phyloP scores from a whole-genome alignment of 257 asterid genomes.

The Osmanthus fragrans region DNA sequence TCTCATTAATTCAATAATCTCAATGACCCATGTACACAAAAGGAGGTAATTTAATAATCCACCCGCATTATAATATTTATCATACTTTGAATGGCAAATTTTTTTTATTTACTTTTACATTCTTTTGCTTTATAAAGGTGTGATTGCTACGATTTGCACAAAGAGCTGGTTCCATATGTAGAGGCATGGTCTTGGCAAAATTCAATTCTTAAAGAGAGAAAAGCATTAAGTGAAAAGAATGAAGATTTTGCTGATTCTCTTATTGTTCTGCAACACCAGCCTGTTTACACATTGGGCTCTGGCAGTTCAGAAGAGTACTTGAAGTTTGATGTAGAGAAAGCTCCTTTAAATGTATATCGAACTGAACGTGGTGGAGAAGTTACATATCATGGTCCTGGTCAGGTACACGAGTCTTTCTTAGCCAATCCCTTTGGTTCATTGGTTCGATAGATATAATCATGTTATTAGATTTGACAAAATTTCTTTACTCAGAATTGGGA shows the following conservation, averaged over 20 bases:
- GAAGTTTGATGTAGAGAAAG: slow-evolving; percentile 54
- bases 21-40: slow-evolving; percentile 19
- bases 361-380: slow-evolving; percentile 96
- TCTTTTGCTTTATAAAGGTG: slow-evolving; percentile 36
- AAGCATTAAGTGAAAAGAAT: slow-evolving; percentile 31
- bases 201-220: slow-evolving; percentile 58
- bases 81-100: background rate
- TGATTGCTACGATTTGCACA: slow-evolving; percentile 61
- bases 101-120: background rate
- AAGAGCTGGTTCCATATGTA: slow-evolving; percentile 65
- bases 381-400: slow-evolving; percentile 96
- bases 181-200: slow-evolving; percentile 95
- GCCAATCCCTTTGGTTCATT: no score
- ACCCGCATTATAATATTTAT: no score
- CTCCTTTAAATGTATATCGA: slow-evolving; percentile 67
- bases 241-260: slow-evolving; percentile 66
- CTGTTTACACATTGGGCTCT: slow-evolving; percentile 89
- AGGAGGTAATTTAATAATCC: slow-evolving; percentile 35
- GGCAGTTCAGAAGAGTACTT: slow-evolving; percentile 66
- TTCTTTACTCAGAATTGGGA: no score
- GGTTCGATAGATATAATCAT: no score
- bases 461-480: background rate
- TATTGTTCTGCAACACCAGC: slow-evolving; percentile 75
- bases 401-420: slow-evolving; percentile 39
- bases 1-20: slow-evolving; percentile 7